Evolutionary conservation across 1,284 basidiomycete species (phyloP).

Genomic region (Rhodotorula sp.): DNA sequence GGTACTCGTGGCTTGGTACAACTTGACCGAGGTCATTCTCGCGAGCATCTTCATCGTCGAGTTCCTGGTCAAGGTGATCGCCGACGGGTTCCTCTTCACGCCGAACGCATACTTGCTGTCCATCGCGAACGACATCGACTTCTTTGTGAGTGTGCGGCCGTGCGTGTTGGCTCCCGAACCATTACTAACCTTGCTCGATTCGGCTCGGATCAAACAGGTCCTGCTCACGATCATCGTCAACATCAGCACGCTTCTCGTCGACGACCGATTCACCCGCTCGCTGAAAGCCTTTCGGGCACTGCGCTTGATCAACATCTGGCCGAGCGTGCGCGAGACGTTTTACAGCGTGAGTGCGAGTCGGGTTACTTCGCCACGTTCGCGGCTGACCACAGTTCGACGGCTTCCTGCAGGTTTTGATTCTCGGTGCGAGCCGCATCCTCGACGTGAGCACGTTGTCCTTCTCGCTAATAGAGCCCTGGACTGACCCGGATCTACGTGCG

Average conservation of each 20-base stretch:
- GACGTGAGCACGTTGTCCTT: conserved; percentile 54
- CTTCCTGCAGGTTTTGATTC: conserved; percentile 65
- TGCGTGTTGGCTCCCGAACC: background rate
- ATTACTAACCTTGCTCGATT: background rate
- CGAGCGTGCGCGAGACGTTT: conserved; percentile 84
- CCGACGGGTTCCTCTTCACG: conserved; percentile 85
- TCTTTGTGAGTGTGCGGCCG: conserved; percentile 55
- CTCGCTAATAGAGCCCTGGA: background rate
- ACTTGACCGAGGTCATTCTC: conserved; percentile 74
- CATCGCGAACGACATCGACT: conserved; percentile 90
- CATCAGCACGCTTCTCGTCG: conserved; percentile 70
- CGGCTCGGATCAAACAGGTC: conserved; percentile 48
- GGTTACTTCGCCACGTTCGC: no score
- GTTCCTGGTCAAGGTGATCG: conserved; percentile 85
- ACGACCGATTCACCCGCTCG: conserved; percentile 78
- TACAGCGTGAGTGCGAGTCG: conserved; percentile 56
- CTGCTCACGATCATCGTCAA: conserved; percentile 80
- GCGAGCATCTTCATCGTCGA: conserved; percentile 76
- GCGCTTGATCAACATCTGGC: conserved; percentile 83
- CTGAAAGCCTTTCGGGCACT: conserved; percentile 88
- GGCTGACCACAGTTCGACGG: no score
- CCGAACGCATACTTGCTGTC: conserved; percentile 91
- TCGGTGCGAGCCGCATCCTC: conserved; percentile 79
- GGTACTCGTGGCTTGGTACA: conserved; percentile 78
- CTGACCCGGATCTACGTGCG: background rate